Percentiles rank a stretch among this genome's conserved stretches.
Evolutionary conservation across 352 stramenopile species (phyloP).

Genomic region (Globisporangium abappressorium): DNA sequence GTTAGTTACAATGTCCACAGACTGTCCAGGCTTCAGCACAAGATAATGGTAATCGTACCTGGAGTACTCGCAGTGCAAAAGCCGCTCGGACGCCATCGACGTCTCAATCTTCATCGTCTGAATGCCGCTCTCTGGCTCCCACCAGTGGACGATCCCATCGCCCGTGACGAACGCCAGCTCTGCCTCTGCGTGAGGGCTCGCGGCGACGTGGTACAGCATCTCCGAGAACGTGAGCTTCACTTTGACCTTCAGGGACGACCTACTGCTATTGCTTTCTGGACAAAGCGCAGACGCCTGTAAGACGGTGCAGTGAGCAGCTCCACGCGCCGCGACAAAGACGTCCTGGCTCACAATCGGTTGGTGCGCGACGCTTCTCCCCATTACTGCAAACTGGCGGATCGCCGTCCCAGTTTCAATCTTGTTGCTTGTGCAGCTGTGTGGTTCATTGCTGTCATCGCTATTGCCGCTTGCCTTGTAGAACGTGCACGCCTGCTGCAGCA

Average conservation of each 20-base stretch:
- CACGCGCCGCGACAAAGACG: constrained; percentile 42
- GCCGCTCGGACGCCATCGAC: constrained; percentile 26
- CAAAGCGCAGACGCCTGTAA: constrained; percentile 21
- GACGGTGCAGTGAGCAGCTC: constrained; percentile 39
- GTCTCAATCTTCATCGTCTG: constrained; percentile 29
- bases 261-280: background rate
- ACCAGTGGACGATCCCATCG: constrained; percentile 48
- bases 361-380: constrained; percentile 46
- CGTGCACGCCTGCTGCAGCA: constrained; percentile 61
- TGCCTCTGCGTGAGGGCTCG: constrained; percentile 59
- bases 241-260: constrained; percentile 27
- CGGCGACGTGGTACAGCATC: constrained; percentile 57
- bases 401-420: constrained; percentile 47
- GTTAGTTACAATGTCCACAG: background rate
- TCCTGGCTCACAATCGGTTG: constrained; percentile 25
- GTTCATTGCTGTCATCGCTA: background rate
- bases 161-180: constrained; percentile 53
- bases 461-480: constrained; percentile 29
- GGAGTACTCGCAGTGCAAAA: constrained; percentile 70
- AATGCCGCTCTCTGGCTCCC: constrained; percentile 42
- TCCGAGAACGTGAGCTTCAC: constrained; percentile 49
- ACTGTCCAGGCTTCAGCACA: no score
- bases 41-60: constrained; percentile 32
- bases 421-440: constrained; percentile 28
- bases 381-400: constrained; percentile 60